Evolutionary conservation across 495 filamentous ascomycete genomes (phyloP).

Genomic region (Cercophora sp.): DNA sequence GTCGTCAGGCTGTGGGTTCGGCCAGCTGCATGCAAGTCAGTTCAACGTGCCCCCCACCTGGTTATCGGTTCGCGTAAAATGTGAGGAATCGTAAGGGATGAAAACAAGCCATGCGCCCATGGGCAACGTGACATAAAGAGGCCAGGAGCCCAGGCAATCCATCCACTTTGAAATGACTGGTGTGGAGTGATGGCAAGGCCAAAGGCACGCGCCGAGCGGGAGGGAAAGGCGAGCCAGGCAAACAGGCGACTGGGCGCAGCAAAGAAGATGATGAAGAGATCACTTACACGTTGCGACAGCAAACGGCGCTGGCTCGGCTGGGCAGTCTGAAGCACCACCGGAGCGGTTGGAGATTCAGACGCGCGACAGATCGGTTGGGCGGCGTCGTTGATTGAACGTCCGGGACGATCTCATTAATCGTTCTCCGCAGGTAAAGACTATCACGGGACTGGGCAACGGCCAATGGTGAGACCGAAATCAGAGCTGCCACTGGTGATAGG

Average conservation of each 20-base stretch:
- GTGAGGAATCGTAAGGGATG: too few relatives aligned
- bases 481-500: conserved; percentile 44
- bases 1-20: too few relatives aligned
- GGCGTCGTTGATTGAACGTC: conserved; percentile 36
- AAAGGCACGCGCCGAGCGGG: conserved; percentile 13
- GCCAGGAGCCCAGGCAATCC: too few relatives aligned
- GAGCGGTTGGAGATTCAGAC: conserved; percentile 11
- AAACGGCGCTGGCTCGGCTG: conserved; percentile 11
- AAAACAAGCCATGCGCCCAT: conserved; percentile 1
- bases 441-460: conserved; percentile 46
- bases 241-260: conserved; percentile 11
- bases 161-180: too few relatives aligned
- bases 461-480: conserved; percentile 39
- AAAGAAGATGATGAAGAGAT: conserved; percentile 12
- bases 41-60: neutral
- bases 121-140: too few relatives aligned
- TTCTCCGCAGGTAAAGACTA: conserved; percentile 44
- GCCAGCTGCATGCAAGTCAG: conserved; percentile 8
- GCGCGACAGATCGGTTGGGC: conserved; percentile 19
- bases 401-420: conserved; percentile 35
- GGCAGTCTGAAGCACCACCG: neutral
- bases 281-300: conserved; percentile 18
- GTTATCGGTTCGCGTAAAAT: too few relatives aligned
- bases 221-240: conserved; percentile 23
- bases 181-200: conserved; percentile 22